Evolutionary conservation across 305 asterid genomes (phyloP).

Genomic region (Plantago lanceolata): DNA sequence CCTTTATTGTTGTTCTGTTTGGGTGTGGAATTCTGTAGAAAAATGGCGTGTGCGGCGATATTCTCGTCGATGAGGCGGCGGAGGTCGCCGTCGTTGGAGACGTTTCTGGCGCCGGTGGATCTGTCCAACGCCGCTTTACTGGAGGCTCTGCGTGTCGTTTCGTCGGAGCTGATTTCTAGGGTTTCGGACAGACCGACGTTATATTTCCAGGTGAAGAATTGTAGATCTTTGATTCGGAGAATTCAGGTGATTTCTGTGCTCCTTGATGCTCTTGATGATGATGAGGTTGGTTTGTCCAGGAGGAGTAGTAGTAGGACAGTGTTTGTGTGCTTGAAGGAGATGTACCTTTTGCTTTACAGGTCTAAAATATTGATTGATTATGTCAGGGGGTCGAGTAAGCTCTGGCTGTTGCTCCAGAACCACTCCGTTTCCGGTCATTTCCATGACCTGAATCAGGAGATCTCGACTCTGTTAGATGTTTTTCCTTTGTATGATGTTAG

Average conservation of each 20-base stretch:
- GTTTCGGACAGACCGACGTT: constrained; percentile 40
- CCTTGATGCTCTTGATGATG: constrained; percentile 48
- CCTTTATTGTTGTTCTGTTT: background rate
- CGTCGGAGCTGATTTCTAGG: constrained; percentile 47
- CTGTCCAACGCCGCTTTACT: constrained; percentile 50
- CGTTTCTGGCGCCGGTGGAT: constrained; percentile 77
- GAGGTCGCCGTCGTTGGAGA: constrained; percentile 74
- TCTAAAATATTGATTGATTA: constrained; percentile 73
- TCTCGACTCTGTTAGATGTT: constrained; percentile 79
- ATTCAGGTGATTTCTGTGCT: constrained; percentile 57
- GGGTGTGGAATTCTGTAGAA: background rate
- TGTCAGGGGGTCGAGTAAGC: constrained; percentile 58
- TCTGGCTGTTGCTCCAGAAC: constrained; percentile 81
- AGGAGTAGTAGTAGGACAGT: constrained; percentile 37
- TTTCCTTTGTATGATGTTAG: constrained; percentile 49
- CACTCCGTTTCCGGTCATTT: constrained; percentile 70
- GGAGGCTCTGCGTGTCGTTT: constrained; percentile 47
- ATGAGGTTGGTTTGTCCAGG: constrained; percentile 25
- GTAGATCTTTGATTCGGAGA: constrained; percentile 60
- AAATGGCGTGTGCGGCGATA: constrained; percentile 81
- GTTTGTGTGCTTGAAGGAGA: constrained; percentile 76
- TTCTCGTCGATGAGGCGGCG: constrained; percentile 85
- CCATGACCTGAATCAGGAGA: constrained; percentile 77
- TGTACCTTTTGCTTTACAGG: constrained; percentile 83
- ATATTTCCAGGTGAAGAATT: constrained; percentile 52